Evolutionary conservation across 2,329 filamentous ascomycete species (phyloP), one percentile per base, ranked within the genome.

Genomic region (Arachnomyces sp.): DNA sequence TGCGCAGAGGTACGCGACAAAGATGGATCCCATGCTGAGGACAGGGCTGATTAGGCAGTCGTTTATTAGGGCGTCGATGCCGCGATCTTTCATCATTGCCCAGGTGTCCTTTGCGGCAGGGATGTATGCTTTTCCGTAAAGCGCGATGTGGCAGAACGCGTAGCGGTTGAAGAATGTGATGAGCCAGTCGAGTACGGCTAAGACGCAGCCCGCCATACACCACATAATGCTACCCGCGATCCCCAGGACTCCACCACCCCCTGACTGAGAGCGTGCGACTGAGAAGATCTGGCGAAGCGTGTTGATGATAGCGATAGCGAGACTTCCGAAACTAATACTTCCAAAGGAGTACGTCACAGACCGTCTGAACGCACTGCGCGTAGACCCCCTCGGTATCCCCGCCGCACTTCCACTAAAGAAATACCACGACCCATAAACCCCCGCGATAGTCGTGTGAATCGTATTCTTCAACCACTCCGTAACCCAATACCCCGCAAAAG

Each of bases 381-480:
- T 95, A 1, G 86, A 81, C 8, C 80, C 80, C 47, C 76, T 80
- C 20, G 89, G 87, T 54, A 86, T 83, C 32, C 79, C 75, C 42
- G 72, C 65, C 0, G 76, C 64, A 41, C 76, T 74, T 18, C 74
- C 66, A 6, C 71, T 65, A 49, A 77, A 82, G 59, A 94, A 95
- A 67, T 94, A 96, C 90, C 90, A 96, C 0, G 83, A 82, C 1
- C 87, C 89, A 53, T 94, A 95, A 0, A 94, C 81, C 0, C 90
- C 89, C 0, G 87, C 84, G 43, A 94, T 83, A 16, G 80, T 88
- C 2, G 82, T 83, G 58, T 96, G 88, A 34, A 94, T 85, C 0
- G 85, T 88, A 64, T 94, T 94, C 69, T 95, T 95, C 52, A 95
- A 68, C 74, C 84, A 90, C 60, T 96, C 90, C 2, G 84, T 82